Percentiles rank a stretch among this genome's conserved stretches.
Evolutionary conservation across 768 basidiomycete genomes (phyloP).

Genomic region (Tricholoma saponaceum): DNA sequence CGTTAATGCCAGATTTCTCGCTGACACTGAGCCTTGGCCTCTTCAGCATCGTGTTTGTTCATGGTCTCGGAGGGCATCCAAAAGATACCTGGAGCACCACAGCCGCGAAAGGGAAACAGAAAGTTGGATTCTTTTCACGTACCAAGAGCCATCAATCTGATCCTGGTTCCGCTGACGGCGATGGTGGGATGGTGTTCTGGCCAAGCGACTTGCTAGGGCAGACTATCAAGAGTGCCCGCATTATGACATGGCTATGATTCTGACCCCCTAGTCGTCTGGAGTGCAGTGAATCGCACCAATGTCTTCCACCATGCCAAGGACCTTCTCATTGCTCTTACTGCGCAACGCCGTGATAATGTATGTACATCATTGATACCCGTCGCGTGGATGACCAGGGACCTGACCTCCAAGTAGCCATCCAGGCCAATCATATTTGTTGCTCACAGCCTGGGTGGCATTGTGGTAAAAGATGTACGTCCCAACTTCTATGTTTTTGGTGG

Average conservation of each 20-base stretch:
- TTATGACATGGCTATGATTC: not conserved
- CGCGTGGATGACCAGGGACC: not conserved
- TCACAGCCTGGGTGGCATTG: not conserved
- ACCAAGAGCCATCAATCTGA: not conserved
- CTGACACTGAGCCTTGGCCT: not conserved
- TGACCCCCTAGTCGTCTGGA: not conserved
- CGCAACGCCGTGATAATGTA: not conserved
- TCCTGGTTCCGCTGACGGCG: not conserved
- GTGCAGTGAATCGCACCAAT: not conserved
- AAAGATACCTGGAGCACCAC: not conserved
- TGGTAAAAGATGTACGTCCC: not conserved
- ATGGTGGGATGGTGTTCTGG: not conserved
- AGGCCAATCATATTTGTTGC: not conserved
- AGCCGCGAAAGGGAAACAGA: not conserved
- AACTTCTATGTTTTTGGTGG: not conserved
- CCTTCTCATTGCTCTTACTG: not conserved
- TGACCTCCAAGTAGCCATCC: not conserved
- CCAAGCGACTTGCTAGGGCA: not conserved
- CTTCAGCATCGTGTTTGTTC: not conserved
- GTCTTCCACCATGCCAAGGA: not conserved
- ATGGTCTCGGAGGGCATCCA: not conserved
- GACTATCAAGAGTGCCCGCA: not conserved
- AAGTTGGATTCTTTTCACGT: not conserved
- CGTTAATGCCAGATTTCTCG: no score
- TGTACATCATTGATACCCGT: not conserved